These are phyloP conservation scores for Kluyveromyces sp. DNA, from an alignment of 1,139 yeast genomes.

Conservation along the genomic window DNA sequence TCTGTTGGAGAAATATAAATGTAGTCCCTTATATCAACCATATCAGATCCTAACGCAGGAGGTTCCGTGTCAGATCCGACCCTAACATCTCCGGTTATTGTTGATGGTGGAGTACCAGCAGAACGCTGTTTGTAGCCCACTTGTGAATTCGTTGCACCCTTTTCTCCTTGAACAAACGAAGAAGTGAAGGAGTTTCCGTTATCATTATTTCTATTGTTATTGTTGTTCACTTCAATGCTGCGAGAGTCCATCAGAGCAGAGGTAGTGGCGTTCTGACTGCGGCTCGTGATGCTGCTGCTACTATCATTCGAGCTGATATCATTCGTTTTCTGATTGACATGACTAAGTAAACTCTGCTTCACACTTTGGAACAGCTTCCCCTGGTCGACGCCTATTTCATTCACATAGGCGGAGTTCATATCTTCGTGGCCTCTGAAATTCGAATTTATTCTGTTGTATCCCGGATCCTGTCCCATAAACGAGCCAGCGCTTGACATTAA, in stretches of 20 bases:
- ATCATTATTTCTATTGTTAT: too few relatives aligned
- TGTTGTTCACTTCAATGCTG: too few relatives aligned
- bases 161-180: too few relatives aligned
- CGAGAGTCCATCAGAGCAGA: neutral
- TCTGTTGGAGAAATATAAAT: conserved; percentile 11
- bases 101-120: neutral
- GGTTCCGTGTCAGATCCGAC: neutral
- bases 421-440: neutral
- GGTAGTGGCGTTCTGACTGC: neutral
- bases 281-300: neutral
- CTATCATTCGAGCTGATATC: neutral
- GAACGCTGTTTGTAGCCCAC: neutral
- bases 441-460: neutral
- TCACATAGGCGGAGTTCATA: neutral
- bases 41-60: neutral
- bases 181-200: too few relatives aligned
- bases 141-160: too few relatives aligned
- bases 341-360: neutral
- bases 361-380: neutral
- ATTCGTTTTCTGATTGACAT: neutral
- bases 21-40: conserved; percentile 9
- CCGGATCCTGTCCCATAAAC: neutral
- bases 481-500: neutral
- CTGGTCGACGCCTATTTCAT: neutral
- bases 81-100: too few relatives aligned